Evolutionary conservation across 2,329 filamentous ascomycete genomes (phyloP).

Genomic region (Neoarthrinium moseri): DNA sequence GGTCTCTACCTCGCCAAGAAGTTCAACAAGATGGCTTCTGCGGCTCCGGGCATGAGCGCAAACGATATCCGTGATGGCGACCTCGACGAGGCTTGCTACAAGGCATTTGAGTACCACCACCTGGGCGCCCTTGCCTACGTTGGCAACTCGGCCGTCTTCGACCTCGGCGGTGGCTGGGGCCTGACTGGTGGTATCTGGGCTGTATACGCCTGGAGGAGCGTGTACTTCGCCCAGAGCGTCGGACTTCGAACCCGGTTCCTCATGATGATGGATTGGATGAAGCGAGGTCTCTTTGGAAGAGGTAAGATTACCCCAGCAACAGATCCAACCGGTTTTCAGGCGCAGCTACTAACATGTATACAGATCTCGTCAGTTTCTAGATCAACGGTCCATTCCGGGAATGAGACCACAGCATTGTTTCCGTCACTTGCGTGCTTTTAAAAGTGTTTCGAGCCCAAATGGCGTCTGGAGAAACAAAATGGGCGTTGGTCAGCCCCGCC

Average conservation of each 20-base stretch:
- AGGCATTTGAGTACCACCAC: conserved; percentile 91
- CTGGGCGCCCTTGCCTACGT: conserved; percentile 91
- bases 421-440: too few relatives aligned
- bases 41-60: conserved; percentile 69
- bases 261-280: conserved; percentile 98
- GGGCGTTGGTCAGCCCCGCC: not conserved
- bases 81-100: conserved; percentile 87
- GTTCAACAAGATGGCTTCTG: conserved; percentile 84
- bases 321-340: not conserved
- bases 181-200: conserved; percentile 83
- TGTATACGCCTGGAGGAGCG: conserved; percentile 92
- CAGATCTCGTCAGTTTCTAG: conserved; percentile 29
- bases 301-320: conserved; percentile 51
- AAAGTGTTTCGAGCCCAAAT: too few relatives aligned
- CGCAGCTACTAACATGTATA: conserved; percentile 7
- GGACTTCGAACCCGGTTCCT: conserved; percentile 85
- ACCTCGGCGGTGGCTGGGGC: conserved; percentile 75
- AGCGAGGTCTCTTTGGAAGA: conserved; percentile 91
- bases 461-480: too few relatives aligned
- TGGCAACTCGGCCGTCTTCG: conserved; percentile 94
- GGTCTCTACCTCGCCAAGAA: conserved; percentile 90
- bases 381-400: not conserved
- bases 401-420: too few relatives aligned
- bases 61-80: conserved; percentile 89
- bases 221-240: conserved; percentile 97